These are phyloP conservation scores for Acacia crassicarpa DNA, from an alignment of 306 rosid species.

Conservation along the genomic window DNA sequence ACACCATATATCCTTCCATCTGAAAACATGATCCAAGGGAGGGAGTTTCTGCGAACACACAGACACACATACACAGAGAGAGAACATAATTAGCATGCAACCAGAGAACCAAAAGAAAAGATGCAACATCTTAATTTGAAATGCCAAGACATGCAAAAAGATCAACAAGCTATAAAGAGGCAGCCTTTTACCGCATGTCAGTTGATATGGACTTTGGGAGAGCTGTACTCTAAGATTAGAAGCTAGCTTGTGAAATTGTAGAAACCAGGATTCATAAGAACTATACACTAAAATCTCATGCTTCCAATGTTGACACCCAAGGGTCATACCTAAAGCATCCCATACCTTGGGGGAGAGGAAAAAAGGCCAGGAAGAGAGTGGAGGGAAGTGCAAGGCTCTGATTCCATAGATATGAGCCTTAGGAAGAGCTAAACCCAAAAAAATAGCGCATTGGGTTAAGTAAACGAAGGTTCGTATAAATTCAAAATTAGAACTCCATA, in stretches of 20 bases:
- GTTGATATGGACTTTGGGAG: neutral
- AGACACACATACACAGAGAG: neutral
- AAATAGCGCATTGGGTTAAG: neutral
- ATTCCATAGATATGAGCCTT: neutral
- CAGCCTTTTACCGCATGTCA: constrained; percentile 1
- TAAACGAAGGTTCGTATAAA: neutral
- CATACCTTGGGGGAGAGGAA: neutral
- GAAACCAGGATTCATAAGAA: neutral
- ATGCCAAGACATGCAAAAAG: neutral
- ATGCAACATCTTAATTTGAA: neutral
- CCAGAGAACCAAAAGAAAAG: constrained; percentile 15
- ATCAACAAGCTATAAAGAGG: constrained; percentile 7
- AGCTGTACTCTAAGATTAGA: neutral
- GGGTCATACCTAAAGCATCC: neutral
- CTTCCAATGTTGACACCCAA: neutral
- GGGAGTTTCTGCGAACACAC: constrained; percentile 40
- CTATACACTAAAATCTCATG: neutral
- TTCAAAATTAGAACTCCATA: neutral
- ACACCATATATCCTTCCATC: constrained; percentile 58
- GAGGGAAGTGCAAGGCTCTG: neutral
- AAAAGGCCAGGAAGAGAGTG: neutral
- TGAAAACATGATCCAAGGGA: constrained; percentile 37
- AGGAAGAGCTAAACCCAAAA: neutral
- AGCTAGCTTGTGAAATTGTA: neutral
- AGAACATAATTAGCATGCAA: constrained; percentile 8